Evolutionary conservation across 2,329 filamentous ascomycete genomes (phyloP).

Genomic region (Hypoxylon sp.): DNA sequence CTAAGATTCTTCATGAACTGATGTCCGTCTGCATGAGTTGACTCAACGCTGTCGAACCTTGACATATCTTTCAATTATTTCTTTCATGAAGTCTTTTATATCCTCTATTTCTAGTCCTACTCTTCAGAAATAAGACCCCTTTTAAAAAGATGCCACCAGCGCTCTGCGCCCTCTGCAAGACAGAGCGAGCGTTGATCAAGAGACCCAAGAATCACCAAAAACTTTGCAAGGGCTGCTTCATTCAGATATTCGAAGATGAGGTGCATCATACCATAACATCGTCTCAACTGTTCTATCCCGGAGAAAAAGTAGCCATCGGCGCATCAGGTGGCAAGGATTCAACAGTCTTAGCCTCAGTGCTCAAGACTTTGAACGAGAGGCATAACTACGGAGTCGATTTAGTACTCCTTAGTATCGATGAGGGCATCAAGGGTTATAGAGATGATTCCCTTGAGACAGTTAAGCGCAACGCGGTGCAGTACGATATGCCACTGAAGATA

Average conservation of each 20-base stretch:
- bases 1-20: slow-evolving; percentile 33
- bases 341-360: slow-evolving; percentile 91
- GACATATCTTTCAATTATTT: slow-evolving; percentile 5
- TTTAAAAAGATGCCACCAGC: slow-evolving; percentile 78
- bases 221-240: slow-evolving; percentile 90
- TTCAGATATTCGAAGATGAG: slow-evolving; percentile 89
- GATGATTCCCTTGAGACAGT: slow-evolving; percentile 97
- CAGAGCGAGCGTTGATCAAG: slow-evolving; percentile 86
- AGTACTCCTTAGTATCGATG: slow-evolving; percentile 90
- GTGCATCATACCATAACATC: slow-evolving; percentile 91
- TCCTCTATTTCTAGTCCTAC: not conserved
- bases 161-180: slow-evolving; percentile 81
- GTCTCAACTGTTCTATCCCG: slow-evolving; percentile 82
- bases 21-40: slow-evolving; percentile 10
- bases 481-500: slow-evolving; percentile 91
- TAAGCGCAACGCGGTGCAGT: slow-evolving; percentile 91
- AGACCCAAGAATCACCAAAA: slow-evolving; percentile 96
- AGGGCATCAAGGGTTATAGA: slow-evolving; percentile 96
- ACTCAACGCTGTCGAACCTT: slow-evolving; percentile 9
- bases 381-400: slow-evolving; percentile 89
- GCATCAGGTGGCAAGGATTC: slow-evolving; percentile 98
- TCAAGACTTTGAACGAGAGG: slow-evolving; percentile 94
- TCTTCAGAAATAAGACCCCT: too few relatives aligned
- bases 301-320: slow-evolving; percentile 92
- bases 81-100: not conserved